Percentiles rank a stretch among this genome's conserved stretches.
Conservation (phyloP, 495 filamentous ascomycete genomes). For the Aspergillus baeticus region DNA sequence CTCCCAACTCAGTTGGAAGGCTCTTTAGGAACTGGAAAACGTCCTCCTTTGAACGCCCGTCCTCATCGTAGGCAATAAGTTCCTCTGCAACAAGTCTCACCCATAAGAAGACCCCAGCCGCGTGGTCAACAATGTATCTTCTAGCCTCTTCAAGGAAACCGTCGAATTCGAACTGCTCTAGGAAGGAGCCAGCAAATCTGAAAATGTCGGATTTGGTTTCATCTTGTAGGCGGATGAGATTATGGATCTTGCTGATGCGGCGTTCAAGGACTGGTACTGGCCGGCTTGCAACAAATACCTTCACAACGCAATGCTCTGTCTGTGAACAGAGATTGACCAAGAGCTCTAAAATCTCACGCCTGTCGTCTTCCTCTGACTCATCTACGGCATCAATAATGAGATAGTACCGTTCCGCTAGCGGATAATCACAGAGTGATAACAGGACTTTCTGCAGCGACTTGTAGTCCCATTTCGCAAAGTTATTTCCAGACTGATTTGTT, state of each 20-base stretch:
- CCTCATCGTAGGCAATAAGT: too few relatives aligned
- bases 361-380: slow-evolving; percentile 3
- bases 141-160: too few relatives aligned
- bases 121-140: too few relatives aligned
- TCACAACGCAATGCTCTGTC: neutral
- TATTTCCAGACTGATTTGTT: neutral
- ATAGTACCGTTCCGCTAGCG: neutral
- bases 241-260: neutral
- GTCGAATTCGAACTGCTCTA: too few relatives aligned
- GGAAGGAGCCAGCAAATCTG: neutral
- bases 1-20: too few relatives aligned
- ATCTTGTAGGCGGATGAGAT: slow-evolving; percentile 2
- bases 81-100: too few relatives aligned
- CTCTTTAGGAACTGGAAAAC: too few relatives aligned
- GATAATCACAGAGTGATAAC: neutral
- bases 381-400: slow-evolving; percentile 10
- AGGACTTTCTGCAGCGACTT: neutral
- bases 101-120: too few relatives aligned
- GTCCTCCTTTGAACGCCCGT: too few relatives aligned
- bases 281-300: slow-evolving; percentile 10
- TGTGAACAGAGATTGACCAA: neutral
- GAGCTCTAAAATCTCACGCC: slow-evolving; percentile 1
- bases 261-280: neutral
- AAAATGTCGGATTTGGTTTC: slow-evolving; percentile 6
- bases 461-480: neutral